A percentile compares a stretch with the other conserved stretches of the same genome.
These are phyloP conservation scores for Corymbia maculata DNA, from an alignment of 345 rosid genomes.

Conservation along the genomic window DNA sequence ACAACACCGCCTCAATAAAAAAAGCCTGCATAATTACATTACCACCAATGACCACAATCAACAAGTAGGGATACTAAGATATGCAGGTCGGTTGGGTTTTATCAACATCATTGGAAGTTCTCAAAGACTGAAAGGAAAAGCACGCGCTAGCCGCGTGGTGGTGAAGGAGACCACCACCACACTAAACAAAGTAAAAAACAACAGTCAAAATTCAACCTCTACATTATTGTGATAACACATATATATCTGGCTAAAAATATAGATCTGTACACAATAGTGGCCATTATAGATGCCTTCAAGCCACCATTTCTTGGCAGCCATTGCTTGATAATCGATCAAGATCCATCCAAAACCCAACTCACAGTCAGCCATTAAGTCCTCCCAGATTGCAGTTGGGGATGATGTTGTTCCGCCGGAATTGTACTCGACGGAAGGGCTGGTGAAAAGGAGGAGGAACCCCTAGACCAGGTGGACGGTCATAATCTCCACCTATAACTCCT, in stretches of 20 bases:
- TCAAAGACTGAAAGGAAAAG: background rate
- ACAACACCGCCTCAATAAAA: background rate
- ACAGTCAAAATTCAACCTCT: background rate
- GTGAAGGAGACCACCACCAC: background rate
- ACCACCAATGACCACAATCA: background rate
- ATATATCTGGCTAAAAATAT: background rate
- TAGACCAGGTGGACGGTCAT: slow-evolving; percentile 17
- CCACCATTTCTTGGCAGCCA: background rate
- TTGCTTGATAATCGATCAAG: background rate
- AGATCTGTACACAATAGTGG: background rate
- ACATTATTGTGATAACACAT: background rate
- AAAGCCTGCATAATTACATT: background rate
- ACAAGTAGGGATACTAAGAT: background rate
- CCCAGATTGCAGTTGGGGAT: slow-evolving; percentile 27
- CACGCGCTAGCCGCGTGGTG: background rate
- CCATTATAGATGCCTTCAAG: background rate
- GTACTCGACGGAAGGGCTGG: background rate
- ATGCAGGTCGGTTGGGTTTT: background rate
- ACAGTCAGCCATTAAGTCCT: slow-evolving; percentile 1
- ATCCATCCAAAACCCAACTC: background rate
- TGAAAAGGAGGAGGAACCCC: slow-evolving; percentile 5
- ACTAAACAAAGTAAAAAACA: background rate
- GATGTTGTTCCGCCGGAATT: background rate
- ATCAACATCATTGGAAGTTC: background rate
- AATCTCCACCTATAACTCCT: slow-evolving; percentile 21